Evolutionary conservation across 257 asterid species (phyloP), one percentile per base, ranked within the genome.

Genomic region (Paraleonurus japonicus): DNA sequence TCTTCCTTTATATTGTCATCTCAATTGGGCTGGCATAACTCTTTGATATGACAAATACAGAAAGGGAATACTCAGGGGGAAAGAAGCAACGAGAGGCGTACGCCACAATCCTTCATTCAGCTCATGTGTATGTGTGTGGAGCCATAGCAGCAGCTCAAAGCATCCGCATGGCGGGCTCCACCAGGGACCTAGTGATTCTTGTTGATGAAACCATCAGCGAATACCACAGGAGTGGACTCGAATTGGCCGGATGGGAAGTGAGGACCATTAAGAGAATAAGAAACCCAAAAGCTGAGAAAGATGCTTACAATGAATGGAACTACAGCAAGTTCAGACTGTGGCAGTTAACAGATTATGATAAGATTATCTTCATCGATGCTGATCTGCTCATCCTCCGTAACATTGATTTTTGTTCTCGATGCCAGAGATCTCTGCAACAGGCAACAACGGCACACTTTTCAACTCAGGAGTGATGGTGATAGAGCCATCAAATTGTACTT

Each of bases 71-170:
- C 48, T 20, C 77, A 0, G 8, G 0, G 4, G 85, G 83, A 22
- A 83, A 67, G 57, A 72, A 26, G 80, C 88, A 81, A 23, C 82
- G 90, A 0, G 98, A 93, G 80, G 98, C 98, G 11, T 93, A 93
- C 24, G 96, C 97, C 4, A 87, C 98, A 3, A 86, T 93, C 81
- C 79, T 93, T n/a, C 98, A 93, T 67, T 88, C 98, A 24, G 97
- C 96, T 20, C 83, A 90, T 32, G 92, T 80, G 23, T 93, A 93
- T 43, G 98, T 90, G 1, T 93, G 98, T 32, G 98, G 98, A 41
- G 98, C 98, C 41, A 93, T 93, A 37, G 89, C 88, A 30, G 97
- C 98, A 23, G 98, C 96, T 0, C 98, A 89, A 74, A 93, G 98
- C 78, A 90, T 93, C 55, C 86, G 92, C 5, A 83, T 90, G 95